Evolutionary conservation across 1,284 basidiomycete species (phyloP), one percentile per base, ranked within the genome.

Genomic region (Vanrija sp.): DNA sequence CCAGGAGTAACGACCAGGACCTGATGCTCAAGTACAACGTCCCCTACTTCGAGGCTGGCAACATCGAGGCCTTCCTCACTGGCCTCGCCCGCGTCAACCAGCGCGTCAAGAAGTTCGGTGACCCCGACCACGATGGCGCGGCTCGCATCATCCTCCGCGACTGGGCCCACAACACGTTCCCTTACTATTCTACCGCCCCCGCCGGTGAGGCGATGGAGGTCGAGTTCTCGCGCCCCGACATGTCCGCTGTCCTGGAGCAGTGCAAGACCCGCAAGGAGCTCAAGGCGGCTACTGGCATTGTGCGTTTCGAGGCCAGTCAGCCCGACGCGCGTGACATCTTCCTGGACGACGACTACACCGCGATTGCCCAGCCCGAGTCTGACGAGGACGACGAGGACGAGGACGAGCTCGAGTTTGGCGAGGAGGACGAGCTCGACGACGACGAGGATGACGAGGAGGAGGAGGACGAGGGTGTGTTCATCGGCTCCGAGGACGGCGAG

Each of bases 1-100:
- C 82, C 27, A 83, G 84, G 35, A 84, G 87, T 15, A 84, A 84
- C 62, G 76, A 82, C 18, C 86, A 93, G 67, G 92, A 95, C 73
- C 78, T 96, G 45, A 93, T 94, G 87, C 78, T 95, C 43, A 79
- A 86, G 50, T 95, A 94, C 78, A 86, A 83, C 66, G 80, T 94
- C n/a, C 88, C 93, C 14, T 87, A 85, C 20, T 94, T 94, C 70
- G 67, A 81, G n/a, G 79, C 80, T 39, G 84, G 85, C 2, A 85
- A 92, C 59, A 75, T 83, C 16, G 81, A 82, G 46, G 83, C 85
- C 0, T 94, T 98, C 81, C 80, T 98, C 37, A 82, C 87, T 36
- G 85, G 85, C 49, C 79, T 97, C 35, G 92, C 94, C 2, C 84
- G 93, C 39, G 81, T 86, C 14, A 82, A 85, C 54, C 85, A 86